A percentile compares a stretch with the other conserved stretches of the same genome.
phyloP scores from a whole-genome alignment of 164 flowering plant species.

The Aristolochia californica region DNA sequence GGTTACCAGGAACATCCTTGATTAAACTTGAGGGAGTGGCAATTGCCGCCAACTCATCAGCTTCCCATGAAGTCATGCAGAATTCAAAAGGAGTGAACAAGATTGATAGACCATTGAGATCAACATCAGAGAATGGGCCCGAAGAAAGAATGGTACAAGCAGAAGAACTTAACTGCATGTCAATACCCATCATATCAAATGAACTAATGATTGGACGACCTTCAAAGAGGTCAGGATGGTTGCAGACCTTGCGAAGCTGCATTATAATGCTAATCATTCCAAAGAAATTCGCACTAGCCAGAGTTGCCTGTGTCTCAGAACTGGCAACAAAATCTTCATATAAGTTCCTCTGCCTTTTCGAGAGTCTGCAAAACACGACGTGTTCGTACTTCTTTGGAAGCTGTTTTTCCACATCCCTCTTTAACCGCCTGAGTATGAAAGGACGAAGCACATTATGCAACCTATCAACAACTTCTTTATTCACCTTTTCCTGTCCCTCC shows the following conservation, averaged over 20 bases:
- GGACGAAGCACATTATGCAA: conserved; percentile 98
- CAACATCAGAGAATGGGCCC: conserved; percentile 46
- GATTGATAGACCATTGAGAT: conserved; percentile 57
- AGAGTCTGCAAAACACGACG: conserved; percentile 86
- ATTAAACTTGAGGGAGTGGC: conserved; percentile 61
- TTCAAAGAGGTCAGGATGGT: conserved; percentile 98
- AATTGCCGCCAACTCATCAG: conserved; percentile 60
- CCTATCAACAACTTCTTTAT: conserved; percentile 96
- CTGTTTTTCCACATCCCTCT: conserved; percentile 98
- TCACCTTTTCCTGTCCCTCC: conserved; percentile 92
- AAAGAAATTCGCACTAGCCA: conserved; percentile 82
- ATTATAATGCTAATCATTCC: conserved; percentile 97
- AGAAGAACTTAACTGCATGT: conserved; percentile 59
- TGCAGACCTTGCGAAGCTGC: conserved; percentile 99
- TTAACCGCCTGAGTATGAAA: conserved; percentile 81
- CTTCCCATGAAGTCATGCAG: conserved; percentile 88
- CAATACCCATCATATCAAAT: conserved; percentile 82
- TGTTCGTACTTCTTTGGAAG: conserved; percentile 91
- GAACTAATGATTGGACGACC: conserved; percentile 98
- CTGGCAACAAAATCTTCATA: conserved; percentile 99
- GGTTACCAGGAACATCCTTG: conserved; percentile 19
- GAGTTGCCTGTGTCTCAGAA: conserved; percentile 95
- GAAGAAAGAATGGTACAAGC: conserved; percentile 49
- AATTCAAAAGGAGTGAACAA: conserved; percentile 78
- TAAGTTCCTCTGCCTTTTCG: conserved; percentile 90